Base-by-base conservation (phyloP, 768 basidiomycete species). In the Hortiboletus campestris region DNA sequence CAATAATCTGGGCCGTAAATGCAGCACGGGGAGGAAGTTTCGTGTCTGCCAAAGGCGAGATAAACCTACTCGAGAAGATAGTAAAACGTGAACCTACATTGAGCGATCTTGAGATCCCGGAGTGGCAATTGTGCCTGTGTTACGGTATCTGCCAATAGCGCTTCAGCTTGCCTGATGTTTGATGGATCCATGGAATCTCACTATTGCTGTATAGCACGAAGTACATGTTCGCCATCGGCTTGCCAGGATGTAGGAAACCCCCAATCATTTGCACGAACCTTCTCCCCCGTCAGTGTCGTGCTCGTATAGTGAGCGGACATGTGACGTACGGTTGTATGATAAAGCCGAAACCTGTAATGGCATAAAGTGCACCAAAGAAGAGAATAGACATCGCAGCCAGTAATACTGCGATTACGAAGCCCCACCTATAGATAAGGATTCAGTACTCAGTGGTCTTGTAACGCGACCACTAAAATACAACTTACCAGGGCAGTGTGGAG, bases 11-110 rank as follows among this genome's bases (percentile, higher is more conserved):
- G 8, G 83, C 82, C 11, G 81, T 64, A 67, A 88, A 85, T 71
- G 85, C 83, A 38, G 79, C 76, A 14, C 85, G 82, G 22, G 86
- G 84, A 28, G 87, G 85, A 41, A 89, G 79, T 68, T 87, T 86
- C 2, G 81, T 59, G 53, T 62, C 78, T 62, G 3, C 73, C 77
- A 48, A 80, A 44, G 29, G 11, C 42, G 25, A 40, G 20, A 28
- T 29, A 39, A 77, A 66, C 78, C 75, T 67, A 76, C 76, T 43
- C 75, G 75, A 70, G 68, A 45, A 25, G 45, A n/a, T 11, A 38
- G 25, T 28, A 42, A 28, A 29, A 34, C 29, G 2, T 7, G 25
- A n/a, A 38, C 59, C 13, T 53, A 63, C 66, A 67, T 60, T 64
- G 70, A 53, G 50, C 62, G 25, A 67, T 79, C 67, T 85, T 86